Conservation (phyloP, 2,329 filamentous ascomycete species). For the Sporothrix sp. region DNA sequence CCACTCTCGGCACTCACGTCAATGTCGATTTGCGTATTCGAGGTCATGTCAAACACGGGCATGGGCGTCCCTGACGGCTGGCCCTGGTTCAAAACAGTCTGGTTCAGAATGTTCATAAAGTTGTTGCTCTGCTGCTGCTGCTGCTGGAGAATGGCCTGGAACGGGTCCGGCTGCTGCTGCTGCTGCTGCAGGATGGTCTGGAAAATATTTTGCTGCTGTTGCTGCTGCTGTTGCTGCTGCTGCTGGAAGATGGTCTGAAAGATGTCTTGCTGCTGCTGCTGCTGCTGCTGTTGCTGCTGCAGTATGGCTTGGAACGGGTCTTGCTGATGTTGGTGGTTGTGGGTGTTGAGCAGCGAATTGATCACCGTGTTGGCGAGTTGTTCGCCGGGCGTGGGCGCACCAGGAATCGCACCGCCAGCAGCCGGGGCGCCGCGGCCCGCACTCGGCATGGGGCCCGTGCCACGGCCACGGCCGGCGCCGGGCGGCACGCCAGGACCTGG, state of each 20-base stretch:
- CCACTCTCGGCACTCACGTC: not conserved
- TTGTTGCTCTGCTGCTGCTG: slow-evolving; percentile 2
- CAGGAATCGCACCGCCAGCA: not conserved
- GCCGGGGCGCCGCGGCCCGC: not conserved
- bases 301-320: not conserved
- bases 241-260: slow-evolving; percentile 9
- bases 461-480: not conserved
- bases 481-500: not conserved
- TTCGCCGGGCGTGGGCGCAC: slow-evolving; percentile 6
- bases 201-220: slow-evolving; percentile 1
- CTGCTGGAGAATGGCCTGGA: not conserved
- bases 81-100: no score
- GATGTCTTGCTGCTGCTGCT: no score
- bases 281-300: slow-evolving; percentile 10
- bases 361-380: not conserved
- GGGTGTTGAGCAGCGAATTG: not conserved
- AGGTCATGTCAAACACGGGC: not conserved
- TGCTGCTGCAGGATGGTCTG: no score
- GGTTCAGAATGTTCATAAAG: slow-evolving; percentile 3
- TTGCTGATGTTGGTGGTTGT: slow-evolving; percentile 9
- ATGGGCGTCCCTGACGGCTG: not conserved
- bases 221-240: not conserved
- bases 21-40: not conserved
- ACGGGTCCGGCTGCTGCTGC: not conserved
- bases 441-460: not conserved